phyloP scores from a whole-genome alignment of 2,329 filamentous ascomycete species.

The Neonectria coccinea region DNA sequence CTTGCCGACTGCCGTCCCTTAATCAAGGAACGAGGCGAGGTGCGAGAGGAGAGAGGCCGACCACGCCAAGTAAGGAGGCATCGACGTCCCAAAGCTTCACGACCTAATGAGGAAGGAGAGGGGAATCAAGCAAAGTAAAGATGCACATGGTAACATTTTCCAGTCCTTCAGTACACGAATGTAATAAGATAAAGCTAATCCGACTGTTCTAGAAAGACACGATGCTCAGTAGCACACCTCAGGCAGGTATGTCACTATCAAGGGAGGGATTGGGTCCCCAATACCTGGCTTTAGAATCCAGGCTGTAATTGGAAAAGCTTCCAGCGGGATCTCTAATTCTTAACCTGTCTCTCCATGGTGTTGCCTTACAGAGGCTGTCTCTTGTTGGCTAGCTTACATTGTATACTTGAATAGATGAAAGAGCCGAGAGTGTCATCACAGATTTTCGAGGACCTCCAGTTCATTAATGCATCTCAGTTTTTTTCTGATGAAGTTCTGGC shows the following conservation, averaged over 20 bases:
- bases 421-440: not conserved
- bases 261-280: not conserved
- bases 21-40: not conserved
- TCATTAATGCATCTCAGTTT: not conserved
- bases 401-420: not conserved
- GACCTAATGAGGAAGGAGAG: not conserved
- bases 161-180: too few species aligned
- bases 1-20: constrained; percentile 31
- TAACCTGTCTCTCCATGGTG: not conserved
- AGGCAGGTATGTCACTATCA: not conserved
- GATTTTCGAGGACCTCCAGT: not conserved
- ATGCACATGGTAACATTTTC: not conserved
- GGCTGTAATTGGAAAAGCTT: not conserved
- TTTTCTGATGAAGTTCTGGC: not conserved
- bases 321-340: not conserved
- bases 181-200: not conserved
- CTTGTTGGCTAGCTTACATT: not conserved
- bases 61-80: not conserved
- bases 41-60: not conserved
- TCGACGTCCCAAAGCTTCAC: not conserved
- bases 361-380: not conserved
- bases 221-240: not conserved
- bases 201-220: not conserved
- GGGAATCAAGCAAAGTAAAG: not conserved
- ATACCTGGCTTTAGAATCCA: not conserved